Evolutionary conservation across 345 rosid species (phyloP).

Genomic region (Ceriops zippeliana): DNA sequence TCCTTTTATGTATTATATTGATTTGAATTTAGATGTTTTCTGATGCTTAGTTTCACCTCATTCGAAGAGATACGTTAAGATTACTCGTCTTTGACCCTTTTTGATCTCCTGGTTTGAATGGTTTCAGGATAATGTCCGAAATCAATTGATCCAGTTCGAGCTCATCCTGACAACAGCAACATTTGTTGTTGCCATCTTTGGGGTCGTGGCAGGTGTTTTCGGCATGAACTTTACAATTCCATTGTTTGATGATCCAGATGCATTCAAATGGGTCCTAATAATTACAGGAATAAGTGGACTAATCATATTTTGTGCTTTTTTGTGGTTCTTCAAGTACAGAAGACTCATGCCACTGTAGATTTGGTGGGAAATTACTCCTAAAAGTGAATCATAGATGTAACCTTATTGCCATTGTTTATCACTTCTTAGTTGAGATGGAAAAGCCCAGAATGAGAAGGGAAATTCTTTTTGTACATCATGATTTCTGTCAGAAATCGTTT

Average conservation of each 20-base stretch:
- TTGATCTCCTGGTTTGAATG: constrained; percentile 1
- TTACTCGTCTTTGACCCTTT: no score
- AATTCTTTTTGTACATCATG: no score
- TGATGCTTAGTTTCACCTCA: no score
- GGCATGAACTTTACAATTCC: constrained; percentile 85
- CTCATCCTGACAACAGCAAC: constrained; percentile 87
- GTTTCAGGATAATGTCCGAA: constrained; percentile 86
- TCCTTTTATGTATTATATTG: no score
- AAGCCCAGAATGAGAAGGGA: not conserved
- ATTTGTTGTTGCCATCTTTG: constrained; percentile 92
- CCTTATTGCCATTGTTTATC: not conserved
- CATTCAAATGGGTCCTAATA: constrained; percentile 86
- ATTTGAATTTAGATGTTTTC: no score
- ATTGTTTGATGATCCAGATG: constrained; percentile 57
- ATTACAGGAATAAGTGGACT: constrained; percentile 64
- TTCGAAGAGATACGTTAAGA: no score
- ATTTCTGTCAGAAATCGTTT: no score
- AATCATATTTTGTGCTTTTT: constrained; percentile 66
- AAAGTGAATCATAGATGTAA: not conserved
- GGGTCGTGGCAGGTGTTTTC: constrained; percentile 94
- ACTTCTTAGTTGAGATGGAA: not conserved
- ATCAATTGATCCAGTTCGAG: constrained; percentile 96
- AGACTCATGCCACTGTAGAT: constrained; percentile 81
- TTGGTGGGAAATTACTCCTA: not conserved
- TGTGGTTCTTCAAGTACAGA: constrained; percentile 86